Conservation (phyloP, 2,329 filamentous ascomycete species). For the Botryotinia narcissicola region DNA sequence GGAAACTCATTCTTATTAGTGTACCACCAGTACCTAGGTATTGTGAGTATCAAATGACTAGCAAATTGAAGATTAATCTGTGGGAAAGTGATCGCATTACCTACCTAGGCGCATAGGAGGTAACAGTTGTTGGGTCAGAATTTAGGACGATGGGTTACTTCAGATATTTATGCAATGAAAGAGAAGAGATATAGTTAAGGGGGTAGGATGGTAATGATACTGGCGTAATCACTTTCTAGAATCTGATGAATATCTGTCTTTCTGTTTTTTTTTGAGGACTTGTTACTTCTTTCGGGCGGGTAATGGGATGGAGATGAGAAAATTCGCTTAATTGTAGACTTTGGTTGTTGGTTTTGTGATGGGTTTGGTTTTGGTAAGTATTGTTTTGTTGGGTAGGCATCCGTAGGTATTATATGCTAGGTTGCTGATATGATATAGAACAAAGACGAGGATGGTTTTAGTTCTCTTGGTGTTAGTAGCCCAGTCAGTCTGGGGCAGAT, state of each 20-base stretch:
- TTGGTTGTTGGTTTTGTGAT: background rate
- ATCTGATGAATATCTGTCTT: background rate
- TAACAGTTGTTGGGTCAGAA: background rate
- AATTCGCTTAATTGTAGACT: background rate
- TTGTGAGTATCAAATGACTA: background rate
- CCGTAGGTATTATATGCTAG: too few species aligned
- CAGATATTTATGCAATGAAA: background rate
- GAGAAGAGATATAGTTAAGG: background rate
- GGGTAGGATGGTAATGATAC: background rate
- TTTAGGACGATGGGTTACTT: too few species aligned
- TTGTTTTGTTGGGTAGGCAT: too few species aligned
- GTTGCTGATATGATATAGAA: too few species aligned
- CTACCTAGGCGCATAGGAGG: background rate
- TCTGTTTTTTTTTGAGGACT: background rate
- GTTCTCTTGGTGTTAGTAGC: too few species aligned
- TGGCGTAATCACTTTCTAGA: rapidly evolving
- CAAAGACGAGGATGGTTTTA: too few species aligned
- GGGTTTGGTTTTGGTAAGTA: too few species aligned
- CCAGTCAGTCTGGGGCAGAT: too few species aligned
- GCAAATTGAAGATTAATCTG: background rate
- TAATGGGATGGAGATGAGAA: background rate
- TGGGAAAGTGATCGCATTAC: background rate
- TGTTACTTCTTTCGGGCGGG: background rate
- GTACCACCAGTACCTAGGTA: too few species aligned
- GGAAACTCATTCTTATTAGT: too few species aligned